Base-by-base conservation (phyloP, 768 basidiomycete genomes). In the Crassisporium funariophilum region DNA sequence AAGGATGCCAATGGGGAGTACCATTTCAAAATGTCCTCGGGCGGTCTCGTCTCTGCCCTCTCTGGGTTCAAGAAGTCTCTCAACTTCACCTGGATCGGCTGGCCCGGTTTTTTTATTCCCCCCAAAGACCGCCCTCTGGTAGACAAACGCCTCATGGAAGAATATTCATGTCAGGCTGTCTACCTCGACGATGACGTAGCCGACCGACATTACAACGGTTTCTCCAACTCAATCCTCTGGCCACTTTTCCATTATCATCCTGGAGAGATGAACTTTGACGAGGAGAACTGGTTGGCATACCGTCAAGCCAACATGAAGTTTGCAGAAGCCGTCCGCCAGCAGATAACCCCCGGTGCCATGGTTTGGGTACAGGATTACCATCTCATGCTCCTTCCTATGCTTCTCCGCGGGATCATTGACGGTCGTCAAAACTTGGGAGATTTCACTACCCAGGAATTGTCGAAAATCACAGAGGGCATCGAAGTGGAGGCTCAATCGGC, bases 161-260 rank as follows among this genome's bases (percentile, higher is more conserved):
- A 98, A 66, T 95, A 93, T 69, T 89, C 89, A 22, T 99, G 95
- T 66, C 92, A 95, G 65, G 95, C 97, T 16, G 97, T 99, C 60
- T 97, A 97, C 71, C 86, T 99, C 57, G 89, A 94, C 51, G 95
- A 98, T 64, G 95, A 98, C 60, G 82, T 99, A 54, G 95, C 97
- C n/a, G 97, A 99, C 67, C 82, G 87, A 42, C 95, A 98, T 69
- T 99, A 92, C 72, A 95, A 95, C 64, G 92, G 97, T 46, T 98
- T 99, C 79, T 95, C 95, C 58, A 99, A 99, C 73, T 97, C 95
- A 44, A 98, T 99, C 70, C 83, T 99, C 41, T 99, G 97, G 97
- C 97, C 97, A 2, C 76, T 99, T 37, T 98, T 99, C 79, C 97
- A 99, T 67, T 99, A 98, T 70, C 95, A 98, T 67, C 97, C 97